Evolutionary conservation across 2,329 filamentous ascomycete genomes (phyloP).

Genomic region (Cadophora gregata): DNA sequence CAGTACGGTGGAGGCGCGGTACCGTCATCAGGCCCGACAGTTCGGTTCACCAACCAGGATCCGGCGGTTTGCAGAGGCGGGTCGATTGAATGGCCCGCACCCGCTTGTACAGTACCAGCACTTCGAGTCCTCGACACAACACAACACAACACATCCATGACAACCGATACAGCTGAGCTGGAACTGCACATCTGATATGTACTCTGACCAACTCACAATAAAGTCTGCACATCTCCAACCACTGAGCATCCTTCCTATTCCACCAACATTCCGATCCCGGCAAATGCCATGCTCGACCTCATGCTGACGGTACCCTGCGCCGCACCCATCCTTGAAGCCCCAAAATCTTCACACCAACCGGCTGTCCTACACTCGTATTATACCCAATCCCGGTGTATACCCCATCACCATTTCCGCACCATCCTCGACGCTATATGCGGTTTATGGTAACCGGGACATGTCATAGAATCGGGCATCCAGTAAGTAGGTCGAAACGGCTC

Average conservation of each 20-base stretch:
- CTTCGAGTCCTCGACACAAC: background rate
- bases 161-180: too few species aligned
- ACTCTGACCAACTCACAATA: background rate
- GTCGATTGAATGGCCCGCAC: background rate
- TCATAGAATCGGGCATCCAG: background rate
- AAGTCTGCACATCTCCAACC: background rate
- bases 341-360: background rate
- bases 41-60: slow-evolving; percentile 2
- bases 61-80: background rate
- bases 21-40: slow-evolving; percentile 11
- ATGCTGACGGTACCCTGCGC: background rate
- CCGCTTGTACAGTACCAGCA: background rate
- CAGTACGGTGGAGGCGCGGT: background rate
- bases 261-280: background rate
- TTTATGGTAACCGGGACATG: background rate
- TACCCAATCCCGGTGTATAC: background rate
- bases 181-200: too few species aligned
- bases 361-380: background rate
- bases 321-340: background rate
- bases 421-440: background rate
- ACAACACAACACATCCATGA: background rate
- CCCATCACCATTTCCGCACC: background rate
- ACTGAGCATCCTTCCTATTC: background rate
- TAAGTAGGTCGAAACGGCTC: background rate
- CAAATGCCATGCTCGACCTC: slow-evolving; percentile 1